Base-by-base conservation (phyloP, 2,329 filamentous ascomycete genomes). In the Trichoderma atrobrunneum region DNA sequence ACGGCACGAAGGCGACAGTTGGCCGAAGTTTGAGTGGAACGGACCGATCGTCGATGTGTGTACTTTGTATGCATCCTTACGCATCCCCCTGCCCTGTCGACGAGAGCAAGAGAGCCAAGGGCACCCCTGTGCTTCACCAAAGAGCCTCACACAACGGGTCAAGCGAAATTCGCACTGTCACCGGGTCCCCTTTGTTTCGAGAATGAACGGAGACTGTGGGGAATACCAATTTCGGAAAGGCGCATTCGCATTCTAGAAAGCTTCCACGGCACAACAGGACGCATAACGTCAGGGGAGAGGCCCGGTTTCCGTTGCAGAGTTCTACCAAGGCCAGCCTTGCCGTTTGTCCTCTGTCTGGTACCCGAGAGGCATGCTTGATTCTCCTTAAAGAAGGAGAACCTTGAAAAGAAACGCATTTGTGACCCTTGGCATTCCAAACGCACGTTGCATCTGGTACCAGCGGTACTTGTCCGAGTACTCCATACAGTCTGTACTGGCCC, bases 241-340 rank as follows among this genome's bases (percentile, higher is more conserved):
- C 43, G 69, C 51, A 73, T 79, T 78, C 78, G 51, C 51, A 74
- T 79, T 79, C 78, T 79, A 75, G 78, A 79, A 79, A 72, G 72
- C 74, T 79, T 79, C 78, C 63, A 76, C 75, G 75, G 71, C 72
- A 70, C 73, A 73, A 59, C 32, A 28, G 34, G 16, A 64, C 74
- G 63, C 74, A 71, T 70, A 77, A 76, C 77, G 18, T 75, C 61
- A 57, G 57, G 71, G 63, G 59, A 18, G 36, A 8, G 30, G 28
- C 54, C 62, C 32, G 57, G 69, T 18, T 66, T 34, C n/a, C 54
- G 60, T 34, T 71, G 61, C 64, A 69, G 71, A 65, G 48, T 65
- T 16, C 56, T 69, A 48, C 64, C 71, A 65, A 72, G 59, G 32
- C 18, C 30, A 70, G 48, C 28, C 67, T 54, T 70, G 67, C 67